Percentiles rank a stretch among this genome's conserved stretches.
Evolutionary conservation across 2,329 filamentous ascomycete genomes (phyloP).

Genomic region (Scopulariopsis brevicaulis): DNA sequence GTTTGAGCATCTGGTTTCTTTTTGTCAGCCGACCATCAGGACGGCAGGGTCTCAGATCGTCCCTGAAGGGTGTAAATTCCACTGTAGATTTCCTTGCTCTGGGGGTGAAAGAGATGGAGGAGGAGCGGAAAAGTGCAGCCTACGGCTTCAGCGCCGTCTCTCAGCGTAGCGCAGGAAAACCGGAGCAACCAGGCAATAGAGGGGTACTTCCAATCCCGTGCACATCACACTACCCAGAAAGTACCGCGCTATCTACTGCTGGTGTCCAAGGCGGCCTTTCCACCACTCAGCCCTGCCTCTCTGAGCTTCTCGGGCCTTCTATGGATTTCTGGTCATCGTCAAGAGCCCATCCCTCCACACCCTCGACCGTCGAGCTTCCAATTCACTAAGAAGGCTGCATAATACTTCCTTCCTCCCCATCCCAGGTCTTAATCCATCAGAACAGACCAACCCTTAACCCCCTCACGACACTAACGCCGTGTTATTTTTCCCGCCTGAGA

Average conservation of each 20-base stretch:
- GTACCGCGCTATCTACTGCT: not conserved
- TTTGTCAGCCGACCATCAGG: no score
- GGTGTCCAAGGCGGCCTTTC: not conserved
- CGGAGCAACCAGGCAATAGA: no score
- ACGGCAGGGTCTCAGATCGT: no score
- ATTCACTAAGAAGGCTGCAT: not conserved
- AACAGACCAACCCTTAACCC: not conserved
- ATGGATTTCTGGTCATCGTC: constrained; percentile 8
- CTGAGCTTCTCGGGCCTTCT: constrained; percentile 32
- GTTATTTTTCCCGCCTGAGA: not conserved
- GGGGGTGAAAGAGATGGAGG: no score
- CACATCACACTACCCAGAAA: no score
- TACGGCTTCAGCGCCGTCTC: no score
- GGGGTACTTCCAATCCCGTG: no score
- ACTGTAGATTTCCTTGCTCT: no score
- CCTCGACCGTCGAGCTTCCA: not conserved
- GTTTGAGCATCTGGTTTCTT: no score
- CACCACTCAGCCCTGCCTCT: constrained; percentile 17
- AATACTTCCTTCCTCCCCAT: not conserved
- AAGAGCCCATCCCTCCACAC: not conserved
- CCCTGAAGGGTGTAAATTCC: no score
- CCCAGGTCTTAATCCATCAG: not conserved
- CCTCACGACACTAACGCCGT: not conserved
- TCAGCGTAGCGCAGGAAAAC: no score
- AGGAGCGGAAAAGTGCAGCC: no score